Evolutionary conservation across 1,139 yeast species (phyloP).

Genomic region (Taphrina populina): DNA sequence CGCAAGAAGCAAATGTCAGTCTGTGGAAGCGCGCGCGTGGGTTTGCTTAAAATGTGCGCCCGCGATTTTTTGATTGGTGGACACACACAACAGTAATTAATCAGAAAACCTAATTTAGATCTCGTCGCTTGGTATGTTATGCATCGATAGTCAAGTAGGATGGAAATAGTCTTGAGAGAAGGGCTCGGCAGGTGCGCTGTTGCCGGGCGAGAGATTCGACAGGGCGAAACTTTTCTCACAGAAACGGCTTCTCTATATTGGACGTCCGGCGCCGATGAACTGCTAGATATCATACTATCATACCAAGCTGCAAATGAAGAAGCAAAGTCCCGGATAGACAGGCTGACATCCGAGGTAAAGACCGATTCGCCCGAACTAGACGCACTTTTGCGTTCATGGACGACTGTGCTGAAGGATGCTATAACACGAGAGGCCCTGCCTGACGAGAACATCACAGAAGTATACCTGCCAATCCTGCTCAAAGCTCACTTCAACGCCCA

Average conservation of each 20-base stretch:
- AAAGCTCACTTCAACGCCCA: slow-evolving; percentile 29
- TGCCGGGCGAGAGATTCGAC: neutral
- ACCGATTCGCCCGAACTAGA: neutral
- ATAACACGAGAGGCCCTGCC: neutral
- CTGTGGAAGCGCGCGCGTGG: too few species aligned
- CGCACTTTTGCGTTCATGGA: neutral
- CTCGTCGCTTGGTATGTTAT: too few species aligned
- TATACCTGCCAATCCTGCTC: neutral
- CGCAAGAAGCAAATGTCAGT: too few species aligned
- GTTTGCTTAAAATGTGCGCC: too few species aligned
- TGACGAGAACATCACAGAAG: neutral
- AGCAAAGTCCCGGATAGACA: slow-evolving; percentile 4
- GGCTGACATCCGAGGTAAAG: slow-evolving; percentile 7
- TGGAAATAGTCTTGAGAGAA: slow-evolving; percentile 4
- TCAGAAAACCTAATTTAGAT: too few species aligned
- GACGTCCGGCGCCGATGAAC: neutral
- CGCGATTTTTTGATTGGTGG: too few species aligned
- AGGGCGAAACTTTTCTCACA: neutral
- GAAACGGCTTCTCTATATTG: slow-evolving; percentile 13
- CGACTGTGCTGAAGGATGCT: neutral
- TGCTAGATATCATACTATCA: neutral
- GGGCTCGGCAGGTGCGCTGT: slow-evolving; percentile 5
- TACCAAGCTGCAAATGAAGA: slow-evolving; percentile 2
- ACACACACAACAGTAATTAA: too few species aligned
- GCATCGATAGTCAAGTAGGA: too few species aligned